phyloP scores from a whole-genome alignment of 73 alveolate species.

The Stentor roeselii region DNA sequence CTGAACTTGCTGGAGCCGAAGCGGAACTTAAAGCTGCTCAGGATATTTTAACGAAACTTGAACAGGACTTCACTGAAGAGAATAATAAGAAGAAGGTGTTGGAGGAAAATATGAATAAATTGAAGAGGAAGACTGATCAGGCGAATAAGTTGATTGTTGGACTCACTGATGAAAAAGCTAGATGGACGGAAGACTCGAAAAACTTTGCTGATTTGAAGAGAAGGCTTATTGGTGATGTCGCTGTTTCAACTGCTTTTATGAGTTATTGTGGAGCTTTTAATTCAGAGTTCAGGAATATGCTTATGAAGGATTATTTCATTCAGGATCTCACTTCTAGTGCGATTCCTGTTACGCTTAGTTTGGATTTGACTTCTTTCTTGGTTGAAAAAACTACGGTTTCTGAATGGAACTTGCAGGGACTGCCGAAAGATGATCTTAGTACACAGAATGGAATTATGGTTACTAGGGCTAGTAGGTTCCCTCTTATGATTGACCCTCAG shows the following conservation, averaged over 20 bases:
- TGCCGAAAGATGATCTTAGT: conserved; percentile 98
- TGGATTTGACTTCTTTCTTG: conserved; percentile 55
- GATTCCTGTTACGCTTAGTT: conserved; percentile 84
- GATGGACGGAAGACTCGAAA: conserved; percentile 96
- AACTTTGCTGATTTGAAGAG: conserved; percentile 96
- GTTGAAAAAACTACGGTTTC: conserved; percentile 99
- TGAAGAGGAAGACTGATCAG: conserved; percentile 93
- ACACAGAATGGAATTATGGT: conserved; percentile 99
- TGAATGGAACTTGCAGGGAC: conserved; percentile 98
- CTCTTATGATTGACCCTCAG: conserved; percentile 99
- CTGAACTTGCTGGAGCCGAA: conserved; percentile 93
- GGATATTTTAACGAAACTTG: conserved; percentile 83
- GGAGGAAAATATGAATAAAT: conserved; percentile 81
- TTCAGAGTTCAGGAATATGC: conserved; percentile 96
- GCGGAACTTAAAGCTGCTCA: conserved; percentile 84
- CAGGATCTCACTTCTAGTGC: conserved; percentile 84
- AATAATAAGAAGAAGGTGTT: conserved; percentile 93
- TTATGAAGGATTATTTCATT: conserved; percentile 89
- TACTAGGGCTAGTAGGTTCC: conserved; percentile 97
- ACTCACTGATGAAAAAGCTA: conserved; percentile 82
- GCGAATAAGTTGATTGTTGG: conserved; percentile 96
- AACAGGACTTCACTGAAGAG: conserved; percentile 89
- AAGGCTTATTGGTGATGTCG: conserved; percentile 98
- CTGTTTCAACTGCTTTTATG: conserved; percentile 98
- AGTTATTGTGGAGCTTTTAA: conserved; percentile 99